phyloP scores from a whole-genome alignment of 331 rosid species.

The Rosa hybrid region DNA sequence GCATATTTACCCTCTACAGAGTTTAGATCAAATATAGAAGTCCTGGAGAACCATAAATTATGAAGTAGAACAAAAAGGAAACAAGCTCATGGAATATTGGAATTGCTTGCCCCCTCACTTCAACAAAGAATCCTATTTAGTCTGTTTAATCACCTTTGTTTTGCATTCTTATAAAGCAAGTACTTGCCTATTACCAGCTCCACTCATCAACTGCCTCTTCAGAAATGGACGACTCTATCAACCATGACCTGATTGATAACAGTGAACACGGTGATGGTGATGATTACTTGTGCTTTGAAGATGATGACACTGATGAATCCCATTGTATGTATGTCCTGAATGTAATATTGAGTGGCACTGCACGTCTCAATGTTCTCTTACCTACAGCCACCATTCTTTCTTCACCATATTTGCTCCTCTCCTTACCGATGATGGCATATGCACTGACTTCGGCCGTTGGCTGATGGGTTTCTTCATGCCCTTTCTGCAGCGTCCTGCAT shows the following conservation, averaged over 20 bases:
- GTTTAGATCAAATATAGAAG: no score
- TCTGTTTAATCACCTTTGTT: background rate
- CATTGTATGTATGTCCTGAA: slow-evolving; percentile 28
- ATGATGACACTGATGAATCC: slow-evolving; percentile 17
- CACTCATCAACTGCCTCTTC: slow-evolving; percentile 4
- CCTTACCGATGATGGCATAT: no score
- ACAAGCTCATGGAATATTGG: background rate
- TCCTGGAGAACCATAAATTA: no score
- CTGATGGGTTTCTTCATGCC: slow-evolving; percentile 38
- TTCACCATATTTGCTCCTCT: slow-evolving; percentile 59
- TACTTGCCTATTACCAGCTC: slow-evolving; percentile 8
- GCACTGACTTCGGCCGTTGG: slow-evolving; percentile 39
- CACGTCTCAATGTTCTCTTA: slow-evolving; percentile 50
- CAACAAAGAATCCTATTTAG: slow-evolving; percentile 31
- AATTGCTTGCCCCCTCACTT: slow-evolving; percentile 24
- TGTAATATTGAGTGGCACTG: no score
- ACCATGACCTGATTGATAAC: slow-evolving; percentile 33
- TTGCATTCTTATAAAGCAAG: background rate
- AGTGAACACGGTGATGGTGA: slow-evolving; percentile 27
- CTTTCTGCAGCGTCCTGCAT: slow-evolving; percentile 54
- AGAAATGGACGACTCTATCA: slow-evolving; percentile 34
- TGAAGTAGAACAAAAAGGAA: no score
- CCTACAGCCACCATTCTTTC: slow-evolving; percentile 34
- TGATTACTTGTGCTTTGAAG: slow-evolving; percentile 31
- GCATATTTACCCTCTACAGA: no score